A percentile compares a stretch with the other conserved stretches of the same genome.
Evolutionary conservation across 1,284 basidiomycete genomes (phyloP).

Genomic region (Tylopilus sp.): DNA sequence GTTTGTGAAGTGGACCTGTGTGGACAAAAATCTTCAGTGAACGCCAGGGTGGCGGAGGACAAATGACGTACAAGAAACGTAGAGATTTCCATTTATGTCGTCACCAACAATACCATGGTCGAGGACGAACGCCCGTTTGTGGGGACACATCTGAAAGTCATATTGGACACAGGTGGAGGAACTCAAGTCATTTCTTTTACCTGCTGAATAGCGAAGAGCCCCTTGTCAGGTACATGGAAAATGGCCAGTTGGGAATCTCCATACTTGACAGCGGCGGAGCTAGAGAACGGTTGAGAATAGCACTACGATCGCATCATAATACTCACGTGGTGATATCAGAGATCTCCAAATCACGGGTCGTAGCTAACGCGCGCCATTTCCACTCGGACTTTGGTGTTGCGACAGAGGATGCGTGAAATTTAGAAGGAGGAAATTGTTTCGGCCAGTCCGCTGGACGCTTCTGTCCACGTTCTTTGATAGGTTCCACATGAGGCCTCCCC

Average conservation of each 20-base stretch:
- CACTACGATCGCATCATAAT: background rate
- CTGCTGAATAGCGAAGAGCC: constrained; percentile 70
- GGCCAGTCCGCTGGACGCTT: constrained; percentile 69
- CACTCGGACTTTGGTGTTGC: constrained; percentile 48
- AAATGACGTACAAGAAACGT: constrained; percentile 41
- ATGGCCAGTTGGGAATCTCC: constrained; percentile 72
- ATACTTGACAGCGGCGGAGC: constrained; percentile 57
- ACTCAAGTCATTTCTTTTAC: constrained; percentile 27
- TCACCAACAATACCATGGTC: constrained; percentile 67
- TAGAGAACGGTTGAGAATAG: constrained; percentile 1
- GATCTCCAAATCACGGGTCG: constrained; percentile 49
- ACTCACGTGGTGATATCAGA: constrained; percentile 48
- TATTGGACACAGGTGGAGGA: background rate
- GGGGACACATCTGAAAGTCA: constrained; percentile 48
- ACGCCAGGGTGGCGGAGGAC: background rate
- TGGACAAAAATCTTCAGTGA: background rate
- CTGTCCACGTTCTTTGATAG: constrained; percentile 63
- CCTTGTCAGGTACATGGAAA: constrained; percentile 54
- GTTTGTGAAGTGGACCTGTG: constrained; percentile 67
- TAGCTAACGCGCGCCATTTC: constrained; percentile 58
- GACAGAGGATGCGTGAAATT: constrained; percentile 42
- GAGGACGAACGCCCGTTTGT: constrained; percentile 68
- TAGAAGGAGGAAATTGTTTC: constrained; percentile 48
- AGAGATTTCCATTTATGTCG: constrained; percentile 47
- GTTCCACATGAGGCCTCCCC: constrained; percentile 49